These are phyloP conservation scores for Geopyxis carbonaria DNA, from an alignment of 495 filamentous ascomycete genomes.

Conservation along the genomic window DNA sequence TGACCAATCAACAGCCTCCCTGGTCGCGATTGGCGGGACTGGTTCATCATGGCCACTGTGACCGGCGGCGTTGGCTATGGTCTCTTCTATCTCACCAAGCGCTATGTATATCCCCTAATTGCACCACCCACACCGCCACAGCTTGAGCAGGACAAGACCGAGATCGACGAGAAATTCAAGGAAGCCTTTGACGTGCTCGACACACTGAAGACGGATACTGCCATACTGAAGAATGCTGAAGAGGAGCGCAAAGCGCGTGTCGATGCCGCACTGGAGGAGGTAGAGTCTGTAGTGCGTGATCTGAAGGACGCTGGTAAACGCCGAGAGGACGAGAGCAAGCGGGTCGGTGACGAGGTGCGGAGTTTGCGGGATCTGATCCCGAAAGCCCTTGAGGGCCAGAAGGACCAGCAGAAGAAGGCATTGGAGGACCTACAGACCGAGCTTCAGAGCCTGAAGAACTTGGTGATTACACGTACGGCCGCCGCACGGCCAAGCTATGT, in stretches of 20 bases:
- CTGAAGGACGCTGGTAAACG: conserved; percentile 61
- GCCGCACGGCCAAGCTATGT: conserved; percentile 14
- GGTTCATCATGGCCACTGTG: conserved; percentile 59
- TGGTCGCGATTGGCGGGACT: conserved; percentile 88
- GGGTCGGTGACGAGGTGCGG: conserved; percentile 73
- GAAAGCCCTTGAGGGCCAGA: conserved; percentile 69
- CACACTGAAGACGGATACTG: conserved; percentile 77
- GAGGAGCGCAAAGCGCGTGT: conserved; percentile 66
- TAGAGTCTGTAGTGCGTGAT: conserved; percentile 64
- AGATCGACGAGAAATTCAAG: conserved; percentile 80
- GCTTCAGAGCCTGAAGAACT: conserved; percentile 76
- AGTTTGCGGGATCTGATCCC: conserved; percentile 69
- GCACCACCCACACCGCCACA: conserved; percentile 85
- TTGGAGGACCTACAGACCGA: conserved; percentile 75
- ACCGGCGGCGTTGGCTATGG: conserved; percentile 46
- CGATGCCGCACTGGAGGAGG: conserved; percentile 62
- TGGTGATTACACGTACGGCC: conserved; percentile 29
- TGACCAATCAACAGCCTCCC: conserved; percentile 33
- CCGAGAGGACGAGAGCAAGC: conserved; percentile 68
- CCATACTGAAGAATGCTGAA: conserved; percentile 69
- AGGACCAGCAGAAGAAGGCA: conserved; percentile 60
- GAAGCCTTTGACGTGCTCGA: conserved; percentile 83
- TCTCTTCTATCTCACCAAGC: conserved; percentile 63
- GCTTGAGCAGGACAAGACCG: conserved; percentile 77
- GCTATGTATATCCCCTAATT: conserved; percentile 80